These are phyloP conservation scores for Yamadazyma olivae DNA, from an alignment of 805 yeast genomes.

Conservation along the genomic window DNA sequence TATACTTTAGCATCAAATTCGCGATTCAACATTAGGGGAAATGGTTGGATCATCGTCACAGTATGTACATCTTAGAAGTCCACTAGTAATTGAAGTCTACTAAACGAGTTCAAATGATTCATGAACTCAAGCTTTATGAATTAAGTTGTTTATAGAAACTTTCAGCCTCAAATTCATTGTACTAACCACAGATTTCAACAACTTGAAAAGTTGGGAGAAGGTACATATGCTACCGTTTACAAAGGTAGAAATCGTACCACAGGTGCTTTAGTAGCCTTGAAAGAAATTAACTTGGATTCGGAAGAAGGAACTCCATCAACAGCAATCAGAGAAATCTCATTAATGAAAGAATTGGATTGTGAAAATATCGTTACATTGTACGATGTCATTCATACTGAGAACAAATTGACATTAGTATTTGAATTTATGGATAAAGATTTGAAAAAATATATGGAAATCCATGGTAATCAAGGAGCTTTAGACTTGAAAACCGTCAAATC, in stretches of 20 bases:
- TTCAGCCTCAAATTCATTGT: neutral
- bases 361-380: slow-evolving; percentile 89
- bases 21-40: too few relatives aligned
- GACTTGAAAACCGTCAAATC: slow-evolving; percentile 75
- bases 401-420: slow-evolving; percentile 88
- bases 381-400: slow-evolving; percentile 96
- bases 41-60: slow-evolving; percentile 46
- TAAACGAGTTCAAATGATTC: too few relatives aligned
- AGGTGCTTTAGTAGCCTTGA: slow-evolving; percentile 88
- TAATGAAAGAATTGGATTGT: slow-evolving; percentile 91
- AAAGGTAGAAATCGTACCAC: slow-evolving; percentile 85
- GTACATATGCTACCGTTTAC: slow-evolving; percentile 98
- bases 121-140: too few relatives aligned
- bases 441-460: slow-evolving; percentile 89
- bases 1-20: too few relatives aligned
- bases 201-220: slow-evolving; percentile 88
- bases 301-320: slow-evolving; percentile 99
- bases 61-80: slow-evolving; percentile 26
- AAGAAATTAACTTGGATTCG: slow-evolving; percentile 90
- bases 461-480: slow-evolving; percentile 73
- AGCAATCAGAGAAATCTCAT: slow-evolving; percentile 92
- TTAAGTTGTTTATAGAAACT: too few relatives aligned
- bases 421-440: slow-evolving; percentile 92
- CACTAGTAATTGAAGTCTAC: neutral
- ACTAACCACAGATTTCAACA: slow-evolving; percentile 37